Evolutionary conservation across 345 rosid genomes (phyloP).

Genomic region (Lepidium africanum): DNA sequence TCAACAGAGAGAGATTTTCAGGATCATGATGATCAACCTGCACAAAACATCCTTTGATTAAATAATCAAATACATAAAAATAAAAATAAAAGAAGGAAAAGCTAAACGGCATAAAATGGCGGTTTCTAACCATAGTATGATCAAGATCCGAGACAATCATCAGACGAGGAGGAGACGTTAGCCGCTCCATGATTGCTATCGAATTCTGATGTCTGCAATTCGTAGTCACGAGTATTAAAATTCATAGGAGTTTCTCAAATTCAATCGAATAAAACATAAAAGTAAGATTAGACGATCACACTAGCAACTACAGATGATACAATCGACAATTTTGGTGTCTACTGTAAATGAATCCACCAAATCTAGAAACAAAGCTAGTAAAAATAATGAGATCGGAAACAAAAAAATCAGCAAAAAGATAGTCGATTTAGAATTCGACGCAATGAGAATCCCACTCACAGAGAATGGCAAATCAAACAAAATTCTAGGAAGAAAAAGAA

Average conservation of each 20-base stretch:
- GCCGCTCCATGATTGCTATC: constrained; percentile 53
- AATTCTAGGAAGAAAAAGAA: not conserved
- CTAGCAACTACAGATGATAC: not conserved
- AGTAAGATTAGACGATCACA: not conserved
- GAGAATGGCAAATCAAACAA: not conserved
- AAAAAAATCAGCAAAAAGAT: not conserved
- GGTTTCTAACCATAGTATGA: constrained; percentile 63
- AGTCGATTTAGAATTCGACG: not conserved
- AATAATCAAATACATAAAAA: no score
- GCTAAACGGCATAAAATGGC: not conserved
- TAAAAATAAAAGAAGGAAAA: not conserved
- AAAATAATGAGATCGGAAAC: not conserved
- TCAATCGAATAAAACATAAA: not conserved
- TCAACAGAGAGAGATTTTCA: constrained; percentile 69
- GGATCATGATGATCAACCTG: constrained; percentile 96
- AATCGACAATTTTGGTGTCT: not conserved
- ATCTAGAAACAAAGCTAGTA: not conserved
- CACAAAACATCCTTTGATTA: not conserved
- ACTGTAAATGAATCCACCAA: not conserved
- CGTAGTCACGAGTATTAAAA: not conserved
- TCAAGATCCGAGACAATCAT: constrained; percentile 99
- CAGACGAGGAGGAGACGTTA: constrained; percentile 57
- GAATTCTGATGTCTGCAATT: not conserved
- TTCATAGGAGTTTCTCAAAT: not conserved
- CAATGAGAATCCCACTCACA: not conserved